Evolutionary conservation across 202 grass and related monocot species (phyloP).

Genomic region (Musa balbisiana): DNA sequence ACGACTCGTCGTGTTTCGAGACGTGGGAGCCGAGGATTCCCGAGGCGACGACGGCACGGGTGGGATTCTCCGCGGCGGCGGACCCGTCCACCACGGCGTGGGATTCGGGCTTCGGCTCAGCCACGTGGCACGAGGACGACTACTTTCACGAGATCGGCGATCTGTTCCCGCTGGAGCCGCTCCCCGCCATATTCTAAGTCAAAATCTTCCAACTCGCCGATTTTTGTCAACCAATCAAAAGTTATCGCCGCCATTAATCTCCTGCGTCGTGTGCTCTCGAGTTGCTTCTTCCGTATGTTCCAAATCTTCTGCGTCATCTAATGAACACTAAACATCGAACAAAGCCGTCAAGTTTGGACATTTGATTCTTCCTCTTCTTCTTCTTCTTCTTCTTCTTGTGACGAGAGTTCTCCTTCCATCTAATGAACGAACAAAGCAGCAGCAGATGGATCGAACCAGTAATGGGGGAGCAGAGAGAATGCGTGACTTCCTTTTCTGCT

Average conservation of each 20-base stretch:
- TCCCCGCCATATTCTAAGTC: slow-evolving; percentile 74
- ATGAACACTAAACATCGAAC: too few species aligned
- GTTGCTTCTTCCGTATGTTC: slow-evolving; percentile 23
- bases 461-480: too few species aligned
- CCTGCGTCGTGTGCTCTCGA: neutral
- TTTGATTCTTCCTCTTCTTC: too few species aligned
- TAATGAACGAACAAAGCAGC: too few species aligned
- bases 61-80: slow-evolving; percentile 1
- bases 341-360: too few species aligned
- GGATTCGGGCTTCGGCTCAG: slow-evolving; percentile 23
- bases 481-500: too few species aligned
- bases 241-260: neutral
- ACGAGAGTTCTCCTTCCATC: slow-evolving; percentile 64
- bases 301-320: neutral
- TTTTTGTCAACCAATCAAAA: neutral
- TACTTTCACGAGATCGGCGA: slow-evolving; percentile 89
- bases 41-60: slow-evolving; percentile 33
- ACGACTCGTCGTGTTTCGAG: slow-evolving; percentile 43
- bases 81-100: slow-evolving; percentile 20
- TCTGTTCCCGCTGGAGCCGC: slow-evolving; percentile 74
- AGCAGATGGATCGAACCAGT: too few species aligned
- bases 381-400: too few species aligned
- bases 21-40: slow-evolving; percentile 42
- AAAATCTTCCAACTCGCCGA: too few species aligned
- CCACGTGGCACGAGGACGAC: slow-evolving; percentile 44